Base-by-base conservation (phyloP, 2,329 filamentous ascomycete genomes). In the Cladosporium velox region DNA sequence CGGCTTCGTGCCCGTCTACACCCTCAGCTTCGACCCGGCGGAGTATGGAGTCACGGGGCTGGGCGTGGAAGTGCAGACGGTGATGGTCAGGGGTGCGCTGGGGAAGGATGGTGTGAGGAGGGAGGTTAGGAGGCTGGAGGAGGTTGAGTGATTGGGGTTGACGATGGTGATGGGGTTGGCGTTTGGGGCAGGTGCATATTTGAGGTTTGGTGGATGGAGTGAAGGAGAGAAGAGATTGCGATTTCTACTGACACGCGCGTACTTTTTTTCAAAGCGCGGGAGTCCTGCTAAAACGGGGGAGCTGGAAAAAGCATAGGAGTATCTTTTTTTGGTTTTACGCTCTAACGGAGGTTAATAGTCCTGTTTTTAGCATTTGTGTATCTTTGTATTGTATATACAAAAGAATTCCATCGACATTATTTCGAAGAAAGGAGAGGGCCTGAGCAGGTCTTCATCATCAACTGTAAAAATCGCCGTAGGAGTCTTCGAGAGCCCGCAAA, bases 1-100 rank as follows among this genome's bases (percentile, higher is more conserved):
- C 62, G 75, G 74, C 18, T 78, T 52, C 66, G 51, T 70, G 59
- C 35, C 70, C 62, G 51, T 72, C 65, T 24, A 72, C 63, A 62
- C 67, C 65, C 35, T 71, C 54, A 1, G 57, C 51, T 52, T 66
- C 58, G 59, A 76, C 62, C 72, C 74, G 3, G 67, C 70, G 4
- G 67, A 68, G n/a, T 75, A 74, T 58, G 73, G 73, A 11, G 41
- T 72, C 2, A 60, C 64, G 26, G 73, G 70, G 21, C 68, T 72
- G 51, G 70, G 69, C 15, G 67, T 69, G 5, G 74, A 76, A 65
- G 64, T 69, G 57, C 75, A 77, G 66, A 75, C 74, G 24, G 70
- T 76, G 58, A 77, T 77, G 75, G 71, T 77, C 1, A 68, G 74
- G 38, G 73, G 72, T 12, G 51, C 35, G 5, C 11, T 64, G 51